Conservation (phyloP, 805 yeast species). For the Cephaloascus fragrans region DNA sequence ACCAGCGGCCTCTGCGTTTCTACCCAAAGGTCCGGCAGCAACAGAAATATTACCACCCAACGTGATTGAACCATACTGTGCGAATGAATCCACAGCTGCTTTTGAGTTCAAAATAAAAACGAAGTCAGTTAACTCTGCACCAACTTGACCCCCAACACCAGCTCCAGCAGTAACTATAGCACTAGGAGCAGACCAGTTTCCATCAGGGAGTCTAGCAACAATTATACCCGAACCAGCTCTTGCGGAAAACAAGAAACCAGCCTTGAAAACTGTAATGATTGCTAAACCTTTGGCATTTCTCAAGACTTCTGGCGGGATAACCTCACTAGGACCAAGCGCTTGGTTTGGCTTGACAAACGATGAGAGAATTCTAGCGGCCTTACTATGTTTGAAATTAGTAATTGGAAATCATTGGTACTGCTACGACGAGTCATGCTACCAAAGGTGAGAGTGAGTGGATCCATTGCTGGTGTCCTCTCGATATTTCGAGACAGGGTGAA, state of each 20-base stretch:
- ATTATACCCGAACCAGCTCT: constrained; percentile 97
- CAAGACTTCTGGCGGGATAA: constrained; percentile 83
- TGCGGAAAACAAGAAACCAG: constrained; percentile 93
- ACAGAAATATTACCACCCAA: constrained; percentile 91
- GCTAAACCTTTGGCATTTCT: constrained; percentile 91
- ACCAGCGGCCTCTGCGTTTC: constrained; percentile 97
- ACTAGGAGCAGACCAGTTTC: constrained; percentile 95
- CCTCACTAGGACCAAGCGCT: constrained; percentile 75
- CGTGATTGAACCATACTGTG: constrained; percentile 89
- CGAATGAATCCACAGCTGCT: constrained; percentile 87
- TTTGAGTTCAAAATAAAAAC: constrained; percentile 83
- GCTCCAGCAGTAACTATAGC: constrained; percentile 96
- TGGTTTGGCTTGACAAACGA: constrained; percentile 94
- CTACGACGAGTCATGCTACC: background rate
- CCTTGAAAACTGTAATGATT: constrained; percentile 86
- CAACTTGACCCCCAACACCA: constrained; percentile 97
- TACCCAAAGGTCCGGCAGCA: constrained; percentile 96
- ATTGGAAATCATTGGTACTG: background rate
- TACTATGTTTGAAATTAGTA: constrained; percentile 34
- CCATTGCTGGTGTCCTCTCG: background rate
- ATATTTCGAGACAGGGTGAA: background rate
- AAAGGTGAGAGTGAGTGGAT: constrained; percentile 1
- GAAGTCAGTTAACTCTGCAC: constrained; percentile 93
- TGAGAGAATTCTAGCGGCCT: constrained; percentile 87
- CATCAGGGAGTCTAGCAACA: constrained; percentile 90